Percentiles rank a stretch among this genome's conserved stretches.
Conservation (phyloP, 2,329 filamentous ascomycete genomes). For the Fonsecaea monophora region DNA sequence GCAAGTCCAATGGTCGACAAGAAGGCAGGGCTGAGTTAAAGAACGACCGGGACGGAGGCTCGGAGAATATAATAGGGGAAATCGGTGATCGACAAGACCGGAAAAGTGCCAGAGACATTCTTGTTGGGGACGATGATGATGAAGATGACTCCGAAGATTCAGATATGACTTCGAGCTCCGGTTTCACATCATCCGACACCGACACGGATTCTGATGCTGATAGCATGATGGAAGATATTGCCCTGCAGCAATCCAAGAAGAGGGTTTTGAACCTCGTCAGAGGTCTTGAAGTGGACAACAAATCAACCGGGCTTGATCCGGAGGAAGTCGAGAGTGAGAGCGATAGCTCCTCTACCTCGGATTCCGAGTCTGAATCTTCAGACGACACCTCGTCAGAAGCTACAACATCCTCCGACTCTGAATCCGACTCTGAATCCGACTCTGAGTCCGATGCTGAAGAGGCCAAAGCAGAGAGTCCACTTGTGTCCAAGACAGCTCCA, state of each 20-base stretch:
- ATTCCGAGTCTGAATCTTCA: conserved; percentile 39
- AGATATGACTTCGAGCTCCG: conserved; percentile 29
- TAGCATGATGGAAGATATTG: conserved; percentile 54
- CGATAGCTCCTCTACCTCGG: conserved; percentile 40
- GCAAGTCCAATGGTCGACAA: conserved; percentile 3
- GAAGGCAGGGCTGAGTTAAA: conserved; percentile 4
- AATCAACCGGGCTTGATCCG: conserved; percentile 33
- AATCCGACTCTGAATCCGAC: conserved; percentile 44
- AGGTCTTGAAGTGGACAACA: conserved; percentile 21
- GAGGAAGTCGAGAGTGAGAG: conserved; percentile 36
- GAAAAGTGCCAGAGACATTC: conserved; percentile 37
- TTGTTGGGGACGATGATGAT: conserved; percentile 41
- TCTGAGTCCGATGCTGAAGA: conserved; percentile 47
- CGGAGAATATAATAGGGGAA: conserved; percentile 53
- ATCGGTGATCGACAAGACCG: conserved; percentile 55
- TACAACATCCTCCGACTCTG: conserved; percentile 40
- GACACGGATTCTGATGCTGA: conserved; percentile 42
- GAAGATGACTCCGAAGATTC: conserved; percentile 35
- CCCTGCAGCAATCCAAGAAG: conserved; percentile 54
- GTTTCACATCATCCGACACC: conserved; percentile 30
- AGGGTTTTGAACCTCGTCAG: conserved; percentile 28
- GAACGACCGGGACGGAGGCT: conserved; percentile 42
- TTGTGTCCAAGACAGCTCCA: neutral
- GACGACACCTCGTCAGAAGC: conserved; percentile 36
- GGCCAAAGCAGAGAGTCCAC: neutral